phyloP scores from a whole-genome alignment of 2,329 filamentous ascomycete genomes.

The Fusarium anguioides region DNA sequence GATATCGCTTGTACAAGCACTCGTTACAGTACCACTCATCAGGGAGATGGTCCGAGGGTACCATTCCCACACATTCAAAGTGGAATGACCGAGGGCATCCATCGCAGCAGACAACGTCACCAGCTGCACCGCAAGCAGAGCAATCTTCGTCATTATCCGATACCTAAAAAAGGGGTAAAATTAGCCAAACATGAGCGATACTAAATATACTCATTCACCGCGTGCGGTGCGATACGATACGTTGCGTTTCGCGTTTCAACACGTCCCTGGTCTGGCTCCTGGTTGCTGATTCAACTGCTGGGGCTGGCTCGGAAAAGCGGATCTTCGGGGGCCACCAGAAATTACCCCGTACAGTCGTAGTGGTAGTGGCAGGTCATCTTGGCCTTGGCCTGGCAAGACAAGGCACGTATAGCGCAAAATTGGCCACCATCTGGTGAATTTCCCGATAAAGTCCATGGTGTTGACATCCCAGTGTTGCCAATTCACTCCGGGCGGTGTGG shows the following conservation, averaged over 20 bases:
- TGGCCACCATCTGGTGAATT: slow-evolving; percentile 31
- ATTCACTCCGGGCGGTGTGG: neutral
- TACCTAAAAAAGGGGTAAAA: slow-evolving; percentile 42
- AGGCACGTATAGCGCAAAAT: slow-evolving; percentile 26
- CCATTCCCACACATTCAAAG: slow-evolving; percentile 87
- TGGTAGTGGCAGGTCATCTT: slow-evolving; percentile 14
- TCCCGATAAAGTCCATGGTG: slow-evolving; percentile 8
- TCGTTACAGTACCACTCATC: slow-evolving; percentile 89
- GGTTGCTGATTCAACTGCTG: slow-evolving; percentile 27
- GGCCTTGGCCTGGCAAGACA: slow-evolving; percentile 16
- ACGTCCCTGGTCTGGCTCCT: slow-evolving; percentile 9
- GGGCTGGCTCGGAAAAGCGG: slow-evolving; percentile 45
- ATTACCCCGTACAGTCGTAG: slow-evolving; percentile 35
- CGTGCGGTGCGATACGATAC: neutral
- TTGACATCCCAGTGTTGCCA: neutral
- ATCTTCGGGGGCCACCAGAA: slow-evolving; percentile 44
- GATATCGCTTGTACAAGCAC: slow-evolving; percentile 66
- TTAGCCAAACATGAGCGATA: slow-evolving; percentile 48
- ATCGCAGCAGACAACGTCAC: slow-evolving; percentile 92
- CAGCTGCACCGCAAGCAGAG: slow-evolving; percentile 83
- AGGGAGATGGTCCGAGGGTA: slow-evolving; percentile 72
- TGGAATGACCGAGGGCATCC: slow-evolving; percentile 92
- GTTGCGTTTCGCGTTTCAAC: slow-evolving; percentile 35
- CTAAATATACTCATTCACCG: neutral
- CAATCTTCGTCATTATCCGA: slow-evolving; percentile 90